Conservation (phyloP, 441 rosid species). For the Bocquillonia castaneifolia region DNA sequence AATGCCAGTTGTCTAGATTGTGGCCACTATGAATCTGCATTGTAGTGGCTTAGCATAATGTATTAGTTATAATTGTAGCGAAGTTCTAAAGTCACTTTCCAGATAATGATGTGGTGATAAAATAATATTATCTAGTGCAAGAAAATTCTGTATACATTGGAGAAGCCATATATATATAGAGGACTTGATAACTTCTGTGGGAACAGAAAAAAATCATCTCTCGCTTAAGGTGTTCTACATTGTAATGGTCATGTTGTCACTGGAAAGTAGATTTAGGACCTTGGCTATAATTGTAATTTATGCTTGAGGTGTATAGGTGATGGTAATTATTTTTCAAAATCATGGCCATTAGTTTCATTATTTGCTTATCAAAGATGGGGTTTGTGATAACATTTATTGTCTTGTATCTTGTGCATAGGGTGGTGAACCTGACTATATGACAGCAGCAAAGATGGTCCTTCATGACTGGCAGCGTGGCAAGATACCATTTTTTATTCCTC, state of each 20-base stretch:
- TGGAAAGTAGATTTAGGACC: neutral
- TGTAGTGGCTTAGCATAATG: neutral
- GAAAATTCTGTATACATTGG: neutral
- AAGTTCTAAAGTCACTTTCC: neutral
- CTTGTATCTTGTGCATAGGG: constrained; percentile 42
- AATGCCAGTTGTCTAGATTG: neutral
- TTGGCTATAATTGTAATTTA: neutral
- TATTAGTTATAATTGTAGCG: neutral
- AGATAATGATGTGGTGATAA: neutral
- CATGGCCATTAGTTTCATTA: neutral
- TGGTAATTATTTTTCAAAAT: neutral
- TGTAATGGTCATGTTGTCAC: neutral
- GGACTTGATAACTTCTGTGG: too few species aligned
- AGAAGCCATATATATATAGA: too few species aligned
- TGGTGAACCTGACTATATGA: constrained; percentile 79
- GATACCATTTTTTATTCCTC: constrained; percentile 84
- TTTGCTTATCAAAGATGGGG: neutral
- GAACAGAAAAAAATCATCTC: too few species aligned
- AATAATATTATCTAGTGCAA: neutral
- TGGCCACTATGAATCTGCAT: neutral
- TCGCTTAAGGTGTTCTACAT: too few species aligned
- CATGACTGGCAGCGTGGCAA: constrained; percentile 98
- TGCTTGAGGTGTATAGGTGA: neutral
- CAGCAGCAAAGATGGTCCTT: constrained; percentile 92
- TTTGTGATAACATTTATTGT: neutral